These are phyloP conservation scores for Talaromyces sp. DNA, from an alignment of 2,329 filamentous ascomycete species.

Conservation along the genomic window DNA sequence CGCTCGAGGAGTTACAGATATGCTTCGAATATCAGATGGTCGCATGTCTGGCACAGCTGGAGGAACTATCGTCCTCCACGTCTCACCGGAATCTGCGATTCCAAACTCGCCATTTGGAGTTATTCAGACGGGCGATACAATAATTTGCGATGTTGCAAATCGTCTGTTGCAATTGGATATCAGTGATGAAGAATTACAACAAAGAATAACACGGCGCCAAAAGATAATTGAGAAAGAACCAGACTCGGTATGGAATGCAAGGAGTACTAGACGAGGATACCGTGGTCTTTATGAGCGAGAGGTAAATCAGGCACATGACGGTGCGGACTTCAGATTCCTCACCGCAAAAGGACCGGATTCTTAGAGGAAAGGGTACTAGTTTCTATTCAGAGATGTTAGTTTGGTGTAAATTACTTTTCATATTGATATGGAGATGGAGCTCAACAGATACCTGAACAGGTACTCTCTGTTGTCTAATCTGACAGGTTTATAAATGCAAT, in stretches of 20 bases:
- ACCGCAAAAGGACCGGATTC: slow-evolving; percentile 21
- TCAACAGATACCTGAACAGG: background rate
- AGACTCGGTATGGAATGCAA: slow-evolving; percentile 19
- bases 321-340: slow-evolving; percentile 40
- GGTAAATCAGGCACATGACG: slow-evolving; percentile 42
- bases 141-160: slow-evolving; percentile 45
- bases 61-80: slow-evolving; percentile 53
- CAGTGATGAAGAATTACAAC: slow-evolving; percentile 39
- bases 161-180: slow-evolving; percentile 45
- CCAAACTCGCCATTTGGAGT: slow-evolving; percentile 48
- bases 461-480: background rate
- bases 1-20: slow-evolving; percentile 48
- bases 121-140: slow-evolving; percentile 47
- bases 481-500: too few species aligned
- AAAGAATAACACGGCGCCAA: slow-evolving; percentile 32
- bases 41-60: slow-evolving; percentile 56
- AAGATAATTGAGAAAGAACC: background rate
- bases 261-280: slow-evolving; percentile 31
- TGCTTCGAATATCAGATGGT: slow-evolving; percentile 53
- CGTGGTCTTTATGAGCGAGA: slow-evolving; percentile 40
- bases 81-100: slow-evolving; percentile 51
- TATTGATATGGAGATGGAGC: background rate
- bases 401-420: background rate
- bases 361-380: too few species aligned
- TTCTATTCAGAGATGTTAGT: background rate